These are phyloP conservation scores for Infundibulicybe gibba DNA, from an alignment of 768 basidiomycete species.

Conservation along the genomic window DNA sequence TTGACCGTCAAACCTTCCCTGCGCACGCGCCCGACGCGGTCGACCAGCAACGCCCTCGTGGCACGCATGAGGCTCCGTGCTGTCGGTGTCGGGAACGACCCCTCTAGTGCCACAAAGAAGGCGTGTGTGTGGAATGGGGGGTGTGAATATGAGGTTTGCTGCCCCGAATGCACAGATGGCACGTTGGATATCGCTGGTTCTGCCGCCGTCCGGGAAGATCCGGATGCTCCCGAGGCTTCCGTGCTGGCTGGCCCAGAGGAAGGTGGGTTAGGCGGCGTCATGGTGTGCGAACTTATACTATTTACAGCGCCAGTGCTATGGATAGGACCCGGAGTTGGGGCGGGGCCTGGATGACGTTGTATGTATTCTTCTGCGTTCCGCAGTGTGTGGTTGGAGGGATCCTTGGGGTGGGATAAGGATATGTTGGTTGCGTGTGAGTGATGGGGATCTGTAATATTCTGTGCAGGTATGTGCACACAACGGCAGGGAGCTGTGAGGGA, in stretches of 20 bases:
- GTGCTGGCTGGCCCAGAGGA: conserved; percentile 7
- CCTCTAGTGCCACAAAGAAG: conserved; percentile 70
- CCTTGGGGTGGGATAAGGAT: conserved; percentile 9
- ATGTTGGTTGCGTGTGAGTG: conserved; percentile 6
- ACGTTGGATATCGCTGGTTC: conserved; percentile 10
- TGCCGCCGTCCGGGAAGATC: neutral
- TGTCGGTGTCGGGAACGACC: conserved; percentile 68
- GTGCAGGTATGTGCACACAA: conserved; percentile 5
- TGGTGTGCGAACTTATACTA: too few relatives aligned
- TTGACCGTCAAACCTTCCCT: conserved; percentile 70
- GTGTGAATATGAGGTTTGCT: conserved; percentile 39
- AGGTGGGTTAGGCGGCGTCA: neutral
- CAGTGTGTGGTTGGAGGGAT: conserved; percentile 3
- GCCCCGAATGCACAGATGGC: conserved; percentile 10
- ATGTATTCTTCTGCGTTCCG: conserved; percentile 4
- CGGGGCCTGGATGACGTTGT: conserved; percentile 2
- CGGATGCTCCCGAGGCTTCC: neutral
- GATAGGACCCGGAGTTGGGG: conserved; percentile 5
- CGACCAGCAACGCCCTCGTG: conserved; percentile 74
- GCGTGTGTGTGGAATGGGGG: conserved; percentile 84
- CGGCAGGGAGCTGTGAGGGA: conserved; percentile 2
- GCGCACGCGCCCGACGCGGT: conserved; percentile 67
- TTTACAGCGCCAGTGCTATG: too few relatives aligned
- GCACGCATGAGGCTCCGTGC: conserved; percentile 83
- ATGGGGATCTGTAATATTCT: conserved; percentile 9